These are phyloP conservation scores for Ramularia collo-cygni DNA, from an alignment of 2,329 filamentous ascomycete genomes.

Conservation along the genomic window DNA sequence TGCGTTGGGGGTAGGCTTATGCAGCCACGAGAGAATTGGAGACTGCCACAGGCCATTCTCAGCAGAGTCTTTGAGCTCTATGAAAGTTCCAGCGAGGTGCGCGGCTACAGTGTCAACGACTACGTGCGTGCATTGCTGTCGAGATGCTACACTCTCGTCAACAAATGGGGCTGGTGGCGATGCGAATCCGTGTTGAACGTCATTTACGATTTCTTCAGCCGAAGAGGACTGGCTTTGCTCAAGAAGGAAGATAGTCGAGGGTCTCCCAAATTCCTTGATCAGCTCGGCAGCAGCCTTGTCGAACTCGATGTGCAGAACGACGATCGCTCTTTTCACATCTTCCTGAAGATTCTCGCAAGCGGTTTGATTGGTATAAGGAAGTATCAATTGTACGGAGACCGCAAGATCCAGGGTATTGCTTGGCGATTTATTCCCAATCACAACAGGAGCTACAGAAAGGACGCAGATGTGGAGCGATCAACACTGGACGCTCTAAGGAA, in stretches of 20 bases:
- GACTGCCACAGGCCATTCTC: slow-evolving; percentile 40
- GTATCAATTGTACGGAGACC: slow-evolving; percentile 39
- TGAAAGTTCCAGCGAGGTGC: slow-evolving; percentile 33
- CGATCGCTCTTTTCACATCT: slow-evolving; percentile 53
- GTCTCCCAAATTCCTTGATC: slow-evolving; percentile 49
- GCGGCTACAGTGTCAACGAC: slow-evolving; percentile 44
- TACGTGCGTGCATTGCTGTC: slow-evolving; percentile 48
- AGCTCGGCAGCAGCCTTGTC: slow-evolving; percentile 37
- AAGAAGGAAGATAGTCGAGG: slow-evolving; percentile 45
- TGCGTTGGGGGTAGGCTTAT: slow-evolving; percentile 35
- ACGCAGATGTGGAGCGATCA: slow-evolving; percentile 45
- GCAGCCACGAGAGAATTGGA: slow-evolving; percentile 45
- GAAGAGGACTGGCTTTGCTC: slow-evolving; percentile 46
- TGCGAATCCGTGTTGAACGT: slow-evolving; percentile 48
- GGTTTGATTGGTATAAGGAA: slow-evolving; percentile 43
- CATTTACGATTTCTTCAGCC: slow-evolving; percentile 55
- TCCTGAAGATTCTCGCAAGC: slow-evolving; percentile 50
- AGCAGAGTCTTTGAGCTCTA: slow-evolving; percentile 44
- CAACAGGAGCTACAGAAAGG: slow-evolving; percentile 53
- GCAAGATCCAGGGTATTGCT: slow-evolving; percentile 47
- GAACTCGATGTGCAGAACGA: slow-evolving; percentile 38
- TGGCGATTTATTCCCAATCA: slow-evolving; percentile 56
- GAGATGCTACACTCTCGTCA: slow-evolving; percentile 48
- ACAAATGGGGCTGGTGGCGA: slow-evolving; percentile 50
- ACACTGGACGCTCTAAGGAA: slow-evolving; percentile 54